phyloP scores from a whole-genome alignment of 2,329 filamentous ascomycete species.

The Fusarium subtropicale region DNA sequence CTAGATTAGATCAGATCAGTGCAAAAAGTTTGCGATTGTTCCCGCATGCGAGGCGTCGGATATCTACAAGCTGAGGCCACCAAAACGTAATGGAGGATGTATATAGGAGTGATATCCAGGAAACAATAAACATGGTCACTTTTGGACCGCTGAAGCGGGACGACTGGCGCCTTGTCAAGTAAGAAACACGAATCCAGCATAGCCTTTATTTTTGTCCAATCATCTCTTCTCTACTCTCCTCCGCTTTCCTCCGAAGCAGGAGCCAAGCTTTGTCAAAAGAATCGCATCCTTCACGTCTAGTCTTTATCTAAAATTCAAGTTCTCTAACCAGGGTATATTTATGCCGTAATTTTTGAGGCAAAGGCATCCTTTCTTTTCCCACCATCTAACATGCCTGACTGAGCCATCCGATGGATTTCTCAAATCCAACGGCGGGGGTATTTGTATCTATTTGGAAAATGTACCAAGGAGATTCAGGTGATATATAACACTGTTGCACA shows the following conservation, averaged over 20 bases:
- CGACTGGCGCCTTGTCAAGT: conserved; percentile 10
- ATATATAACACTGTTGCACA: conserved; percentile 35
- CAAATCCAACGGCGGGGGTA: conserved; percentile 6
- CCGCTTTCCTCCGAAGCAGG: background rate
- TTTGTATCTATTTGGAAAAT: conserved; percentile 38
- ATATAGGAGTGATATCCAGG: conserved; percentile 18
- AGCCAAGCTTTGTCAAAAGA: background rate
- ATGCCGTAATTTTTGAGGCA: conserved; percentile 7
- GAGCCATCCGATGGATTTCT: conserved; percentile 6
- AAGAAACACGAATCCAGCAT: conserved; percentile 27
- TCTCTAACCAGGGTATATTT: conserved; percentile 28
- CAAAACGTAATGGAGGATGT: conserved; percentile 39
- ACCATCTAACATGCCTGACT: conserved; percentile 16
- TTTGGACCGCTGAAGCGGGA: conserved; percentile 9
- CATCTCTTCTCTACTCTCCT: background rate
- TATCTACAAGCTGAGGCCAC: conserved; percentile 15
- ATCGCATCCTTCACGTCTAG: conserved; percentile 7
- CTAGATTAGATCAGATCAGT: conserved; percentile 18
- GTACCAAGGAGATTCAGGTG: conserved; percentile 37
- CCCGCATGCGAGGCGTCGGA: conserved; percentile 13
- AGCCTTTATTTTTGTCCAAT: conserved; percentile 34
- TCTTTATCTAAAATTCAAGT: conserved; percentile 22
- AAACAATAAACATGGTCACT: conserved; percentile 20
- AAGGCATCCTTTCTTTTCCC: conserved; percentile 20
- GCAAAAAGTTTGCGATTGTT: conserved; percentile 29